These are phyloP conservation scores for Wickerhamiella australiensis DNA, from an alignment of 805 yeast genomes.

Conservation along the genomic window DNA sequence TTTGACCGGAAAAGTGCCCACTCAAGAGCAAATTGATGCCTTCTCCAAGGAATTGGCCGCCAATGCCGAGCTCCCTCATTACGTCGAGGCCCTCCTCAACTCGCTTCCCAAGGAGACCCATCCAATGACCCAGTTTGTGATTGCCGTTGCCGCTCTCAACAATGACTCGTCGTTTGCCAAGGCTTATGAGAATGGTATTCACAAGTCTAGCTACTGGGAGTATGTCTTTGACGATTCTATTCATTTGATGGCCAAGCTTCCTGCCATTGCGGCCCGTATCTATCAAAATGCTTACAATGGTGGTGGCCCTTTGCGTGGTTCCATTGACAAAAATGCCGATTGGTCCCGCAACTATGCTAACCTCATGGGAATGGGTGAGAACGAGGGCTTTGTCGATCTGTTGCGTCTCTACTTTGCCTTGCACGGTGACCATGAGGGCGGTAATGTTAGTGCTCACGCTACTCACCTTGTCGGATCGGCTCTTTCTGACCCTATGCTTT, in stretches of 20 bases:
- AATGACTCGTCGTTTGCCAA: slow-evolving; percentile 58
- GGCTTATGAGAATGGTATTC: slow-evolving; percentile 58
- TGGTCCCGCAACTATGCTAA: slow-evolving; percentile 63
- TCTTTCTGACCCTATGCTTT: slow-evolving; percentile 59
- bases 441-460: slow-evolving; percentile 72
- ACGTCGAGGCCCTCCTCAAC: slow-evolving; percentile 49
- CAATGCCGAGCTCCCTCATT: slow-evolving; percentile 52
- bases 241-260: slow-evolving; percentile 59
- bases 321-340: slow-evolving; percentile 44
- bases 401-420: slow-evolving; percentile 61
- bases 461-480: slow-evolving; percentile 78
- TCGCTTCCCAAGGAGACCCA: slow-evolving; percentile 55
- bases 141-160: slow-evolving; percentile 63
- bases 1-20: slow-evolving; percentile 61
- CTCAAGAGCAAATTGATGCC: slow-evolving; percentile 43
- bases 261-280: slow-evolving; percentile 61
- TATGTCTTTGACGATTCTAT: slow-evolving; percentile 60
- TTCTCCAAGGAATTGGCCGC: slow-evolving; percentile 52
- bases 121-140: slow-evolving; percentile 75
- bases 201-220: slow-evolving; percentile 64
- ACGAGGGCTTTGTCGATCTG: slow-evolving; percentile 46
- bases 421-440: slow-evolving; percentile 78
- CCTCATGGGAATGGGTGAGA: slow-evolving; percentile 45
- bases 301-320: slow-evolving; percentile 41
- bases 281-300: slow-evolving; percentile 49